phyloP scores from a whole-genome alignment of 495 filamentous ascomycete species.

The Bacidia rubella region DNA sequence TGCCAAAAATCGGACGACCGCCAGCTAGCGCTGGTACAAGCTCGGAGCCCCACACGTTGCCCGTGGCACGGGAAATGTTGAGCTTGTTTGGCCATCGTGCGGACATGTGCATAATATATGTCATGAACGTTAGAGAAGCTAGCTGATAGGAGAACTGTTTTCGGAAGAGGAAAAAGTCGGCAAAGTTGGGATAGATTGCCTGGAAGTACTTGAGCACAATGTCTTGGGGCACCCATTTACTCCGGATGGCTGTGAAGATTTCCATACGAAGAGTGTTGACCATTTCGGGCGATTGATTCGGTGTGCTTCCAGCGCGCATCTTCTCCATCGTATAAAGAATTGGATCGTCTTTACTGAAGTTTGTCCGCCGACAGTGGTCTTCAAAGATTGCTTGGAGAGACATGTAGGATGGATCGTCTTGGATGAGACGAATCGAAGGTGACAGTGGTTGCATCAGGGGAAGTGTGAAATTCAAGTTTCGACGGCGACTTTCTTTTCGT shows the following conservation, averaged over 20 bases:
- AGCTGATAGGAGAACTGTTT: constrained; percentile 92
- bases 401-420: constrained; percentile 90
- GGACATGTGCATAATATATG: constrained; percentile 91
- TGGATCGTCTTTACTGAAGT: constrained; percentile 86
- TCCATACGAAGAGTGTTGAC: constrained; percentile 61
- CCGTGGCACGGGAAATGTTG: constrained; percentile 73
- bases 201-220: constrained; percentile 84
- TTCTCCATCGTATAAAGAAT: constrained; percentile 91
- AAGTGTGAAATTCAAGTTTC: constrained; percentile 90
- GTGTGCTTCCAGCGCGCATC: constrained; percentile 44
- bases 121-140: constrained; percentile 96
- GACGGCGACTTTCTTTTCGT: constrained; percentile 83
- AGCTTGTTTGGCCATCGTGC: constrained; percentile 91
- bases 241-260: constrained; percentile 80
- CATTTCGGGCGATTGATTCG: constrained; percentile 51
- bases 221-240: constrained; percentile 71
- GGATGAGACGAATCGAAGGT: constrained; percentile 82
- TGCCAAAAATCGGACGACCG: constrained; percentile 76
- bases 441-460: constrained; percentile 90
- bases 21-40: constrained; percentile 73
- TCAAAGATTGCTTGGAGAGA: constrained; percentile 89
- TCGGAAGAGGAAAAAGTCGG: constrained; percentile 96
- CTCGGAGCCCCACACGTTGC: constrained; percentile 94
- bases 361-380: constrained; percentile 78
- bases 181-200: constrained; percentile 71